Base-by-base conservation (phyloP, 352 stramenopile genomes). In the Pythium phragmitis region DNA sequence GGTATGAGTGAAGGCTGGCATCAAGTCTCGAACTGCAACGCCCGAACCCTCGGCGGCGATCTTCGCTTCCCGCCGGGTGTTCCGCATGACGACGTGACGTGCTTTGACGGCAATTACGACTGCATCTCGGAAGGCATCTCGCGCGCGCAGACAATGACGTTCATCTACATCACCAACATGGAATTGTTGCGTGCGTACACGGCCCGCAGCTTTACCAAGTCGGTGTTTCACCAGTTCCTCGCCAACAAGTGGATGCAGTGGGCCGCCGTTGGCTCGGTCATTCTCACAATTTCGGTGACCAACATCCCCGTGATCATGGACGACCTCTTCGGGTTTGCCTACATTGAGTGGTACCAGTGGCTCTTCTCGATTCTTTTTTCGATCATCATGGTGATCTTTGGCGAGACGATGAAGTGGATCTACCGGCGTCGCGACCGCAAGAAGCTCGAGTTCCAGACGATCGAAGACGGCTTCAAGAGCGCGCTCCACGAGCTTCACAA, bases 211-310 rank as follows among this genome's bases (percentile, higher is more conserved):
- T 91, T 91, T 55, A 89, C 78, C 0, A 88, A 91, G 59, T 86
- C 79, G 28, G 72, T 91, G 9, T 91, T 87, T 62, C 70, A 82
- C 39, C 70, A 88, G 57, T 77, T 87, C 49, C 87, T 89, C 64
- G 69, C 76, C 54, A 91, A 91, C 73, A 91, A 91, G 76, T 91
- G 76, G 76, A 89, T 91, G 80, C 79, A 88, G 55, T 82, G 80
- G 67, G 82, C 82, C 23, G 79, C 82, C 34, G 59, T 89, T 14
- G 82, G 80, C 16, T 88, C 78, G 8, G 45, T 91, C 8, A 64
- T 70, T 1, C 51, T 91, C 42, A 91, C 82, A n/a, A 26, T 89
- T 0, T 85, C 71, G 4, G 78, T 91, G 59, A 91, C 80, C 1
- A 88, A 86, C 53, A 87, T 91, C 56, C 80, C 80, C 16, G 69